Base-by-base conservation (phyloP, 1,139 yeast genomes). In the Taiozyma onychis region DNA sequence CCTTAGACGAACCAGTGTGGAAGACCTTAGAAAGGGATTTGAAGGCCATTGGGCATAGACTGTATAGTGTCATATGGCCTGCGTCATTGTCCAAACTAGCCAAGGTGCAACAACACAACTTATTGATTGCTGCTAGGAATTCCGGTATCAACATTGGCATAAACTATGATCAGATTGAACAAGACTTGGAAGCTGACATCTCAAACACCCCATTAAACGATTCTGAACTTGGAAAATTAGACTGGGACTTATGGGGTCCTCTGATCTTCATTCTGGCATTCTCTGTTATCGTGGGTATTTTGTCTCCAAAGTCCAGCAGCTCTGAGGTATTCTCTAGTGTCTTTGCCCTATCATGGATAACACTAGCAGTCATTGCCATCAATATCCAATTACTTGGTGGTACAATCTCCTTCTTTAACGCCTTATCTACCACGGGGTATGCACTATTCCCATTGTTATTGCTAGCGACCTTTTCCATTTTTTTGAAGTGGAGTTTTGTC, bases 221-320 rank as follows among this genome's bases (percentile, higher is more conserved):
- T 53, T 35, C 57, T 3, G 55, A 58, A 3, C 26, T 60, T 27
- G 49, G 69, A 70, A 53, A 75, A 70, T 54, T 70, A 47, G 93
- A 86, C 49, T 88, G 95, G 96, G 96, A 88, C 66, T 69, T 88
- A 47, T 88, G 96, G 96, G 96, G 96, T 0, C 96, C 96, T 2
- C 71, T 88, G 53, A 76, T 88, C 30, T 86, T 88, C 61, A 82
- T 88, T 18, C 71, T 88, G 46, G 66, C 75, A 18, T 83, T 84
- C 55, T 73, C 90, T 7, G 78, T 88, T 44, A 71, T 60, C 58
- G 76, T 65, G 52, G 73, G 77, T 37, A 55, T 73, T 54, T 56
- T 72, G 41, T 73, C 78, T 3, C 72, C 75, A 13, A 63, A 64
- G 45, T 60, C 67, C 14, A 70, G 68, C 51, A 55, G 72, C 22